Evolutionary conservation across 1,284 basidiomycete species (phyloP).

Genomic region (Trametes versicolor): DNA sequence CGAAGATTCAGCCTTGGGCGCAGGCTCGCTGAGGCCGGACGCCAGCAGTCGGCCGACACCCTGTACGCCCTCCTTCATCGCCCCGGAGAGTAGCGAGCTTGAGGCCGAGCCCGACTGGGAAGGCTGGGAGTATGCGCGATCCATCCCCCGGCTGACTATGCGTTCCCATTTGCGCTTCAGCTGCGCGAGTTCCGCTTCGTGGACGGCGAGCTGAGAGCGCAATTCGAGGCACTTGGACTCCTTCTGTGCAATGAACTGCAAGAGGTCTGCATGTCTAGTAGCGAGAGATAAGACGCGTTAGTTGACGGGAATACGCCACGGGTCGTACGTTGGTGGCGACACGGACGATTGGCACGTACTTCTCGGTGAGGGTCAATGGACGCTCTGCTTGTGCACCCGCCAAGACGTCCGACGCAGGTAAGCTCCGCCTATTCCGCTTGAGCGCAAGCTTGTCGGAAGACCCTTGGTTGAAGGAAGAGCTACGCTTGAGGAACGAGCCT

Average conservation of each 20-base stretch:
- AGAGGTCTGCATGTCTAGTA: constrained; percentile 74
- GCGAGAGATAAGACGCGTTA: neutral
- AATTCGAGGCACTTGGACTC: constrained; percentile 84
- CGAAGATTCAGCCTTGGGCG: constrained; percentile 2
- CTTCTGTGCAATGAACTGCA: constrained; percentile 84
- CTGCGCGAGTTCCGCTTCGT: constrained; percentile 76
- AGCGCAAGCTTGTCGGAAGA: constrained; percentile 20
- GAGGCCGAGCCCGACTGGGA: constrained; percentile 22
- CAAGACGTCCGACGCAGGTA: constrained; percentile 34
- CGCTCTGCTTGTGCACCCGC: constrained; percentile 35
- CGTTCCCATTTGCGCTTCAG: constrained; percentile 85
- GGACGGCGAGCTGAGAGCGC: constrained; percentile 70
- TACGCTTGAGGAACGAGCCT: constrained; percentile 37
- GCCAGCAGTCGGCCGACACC: constrained; percentile 61
- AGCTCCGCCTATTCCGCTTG: constrained; percentile 40
- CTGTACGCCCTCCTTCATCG: constrained; percentile 73
- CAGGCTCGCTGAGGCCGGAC: constrained; percentile 34
- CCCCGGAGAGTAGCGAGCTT: constrained; percentile 39
- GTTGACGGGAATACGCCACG: neutral
- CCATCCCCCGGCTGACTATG: constrained; percentile 72
- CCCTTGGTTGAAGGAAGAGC: constrained; percentile 36
- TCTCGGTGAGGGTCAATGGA: constrained; percentile 67
- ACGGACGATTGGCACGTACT: constrained; percentile 48
- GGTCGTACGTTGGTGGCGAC: neutral
- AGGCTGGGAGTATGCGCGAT: constrained; percentile 43